Percentiles rank a stretch among this genome's conserved stretches.
Conservation (phyloP, 148 eudicot species). For the Gaultheria prostrata region DNA sequence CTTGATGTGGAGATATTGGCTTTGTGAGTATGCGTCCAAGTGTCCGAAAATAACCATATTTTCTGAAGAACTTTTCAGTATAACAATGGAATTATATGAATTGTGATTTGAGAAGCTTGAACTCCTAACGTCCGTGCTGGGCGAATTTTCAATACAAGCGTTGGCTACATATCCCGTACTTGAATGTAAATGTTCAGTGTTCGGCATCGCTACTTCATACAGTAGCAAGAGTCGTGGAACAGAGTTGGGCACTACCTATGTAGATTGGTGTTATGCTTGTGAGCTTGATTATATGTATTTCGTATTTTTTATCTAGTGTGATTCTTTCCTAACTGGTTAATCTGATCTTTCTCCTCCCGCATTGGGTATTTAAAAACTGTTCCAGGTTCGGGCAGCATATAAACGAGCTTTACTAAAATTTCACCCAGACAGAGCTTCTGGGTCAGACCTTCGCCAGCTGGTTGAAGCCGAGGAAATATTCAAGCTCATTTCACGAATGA, state of each 20-base stretch:
- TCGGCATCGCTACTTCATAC: background rate
- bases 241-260: background rate
- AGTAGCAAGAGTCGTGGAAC: background rate
- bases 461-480: slow-evolving; percentile 97
- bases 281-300: background rate
- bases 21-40: background rate
- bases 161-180: background rate
- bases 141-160: background rate
- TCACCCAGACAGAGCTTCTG: slow-evolving; percentile 79
- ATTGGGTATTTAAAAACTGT: slow-evolving; percentile 1
- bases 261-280: background rate
- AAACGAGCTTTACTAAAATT: slow-evolving; percentile 73
- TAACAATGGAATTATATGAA: background rate
- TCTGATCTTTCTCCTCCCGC: background rate
- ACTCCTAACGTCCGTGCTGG: background rate
- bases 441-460: slow-evolving; percentile 65
- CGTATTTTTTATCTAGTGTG: background rate
- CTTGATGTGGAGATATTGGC: background rate
- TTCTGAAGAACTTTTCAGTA: background rate
- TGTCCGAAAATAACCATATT: background rate
- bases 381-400: slow-evolving; percentile 81
- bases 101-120: background rate
- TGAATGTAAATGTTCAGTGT: background rate
- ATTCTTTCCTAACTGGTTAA: background rate
- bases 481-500: slow-evolving; percentile 84